These are phyloP conservation scores for Psilocybe azurescens DNA, from an alignment of 768 basidiomycete species.

Conservation along the genomic window DNA sequence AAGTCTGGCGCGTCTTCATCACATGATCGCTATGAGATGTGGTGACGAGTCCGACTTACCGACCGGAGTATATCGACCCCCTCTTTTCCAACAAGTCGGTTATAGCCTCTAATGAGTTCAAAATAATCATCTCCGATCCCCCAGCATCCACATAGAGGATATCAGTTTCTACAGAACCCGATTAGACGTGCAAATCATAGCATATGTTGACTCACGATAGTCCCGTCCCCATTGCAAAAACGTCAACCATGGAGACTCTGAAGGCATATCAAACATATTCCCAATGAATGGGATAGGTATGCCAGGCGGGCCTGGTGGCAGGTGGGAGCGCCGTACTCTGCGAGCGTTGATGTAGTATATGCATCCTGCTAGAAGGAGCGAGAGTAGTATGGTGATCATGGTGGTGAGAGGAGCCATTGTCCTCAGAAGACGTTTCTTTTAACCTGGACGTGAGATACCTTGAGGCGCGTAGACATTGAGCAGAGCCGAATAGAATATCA, in stretches of 20 bases:
- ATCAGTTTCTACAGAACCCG: not conserved
- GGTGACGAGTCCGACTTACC: not conserved
- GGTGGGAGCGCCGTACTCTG: not conserved
- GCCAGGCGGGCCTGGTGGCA: constrained; percentile 9
- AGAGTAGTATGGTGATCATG: not conserved
- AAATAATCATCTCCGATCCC: constrained; percentile 1
- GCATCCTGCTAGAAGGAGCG: not conserved
- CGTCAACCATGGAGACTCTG: constrained; percentile 31
- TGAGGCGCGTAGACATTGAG: not conserved
- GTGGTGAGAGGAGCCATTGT: not conserved
- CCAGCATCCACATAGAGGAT: constrained; percentile 32
- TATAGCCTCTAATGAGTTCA: constrained; percentile 1
- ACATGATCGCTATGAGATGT: not conserved
- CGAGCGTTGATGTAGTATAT: not conserved
- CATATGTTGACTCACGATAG: constrained; percentile 28
- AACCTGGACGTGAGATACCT: not conserved
- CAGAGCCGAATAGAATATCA: not conserved
- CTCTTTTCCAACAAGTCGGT: constrained; percentile 5
- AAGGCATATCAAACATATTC: constrained; percentile 33
- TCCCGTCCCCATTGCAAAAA: constrained; percentile 36
- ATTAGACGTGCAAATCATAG: not conserved
- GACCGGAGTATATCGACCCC: constrained; percentile 4
- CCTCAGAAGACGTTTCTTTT: not conserved
- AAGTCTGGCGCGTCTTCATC: not conserved
- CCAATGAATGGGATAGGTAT: constrained; percentile 29